phyloP scores from a whole-genome alignment of 768 basidiomycete genomes.

The Termitomyces sp. region DNA sequence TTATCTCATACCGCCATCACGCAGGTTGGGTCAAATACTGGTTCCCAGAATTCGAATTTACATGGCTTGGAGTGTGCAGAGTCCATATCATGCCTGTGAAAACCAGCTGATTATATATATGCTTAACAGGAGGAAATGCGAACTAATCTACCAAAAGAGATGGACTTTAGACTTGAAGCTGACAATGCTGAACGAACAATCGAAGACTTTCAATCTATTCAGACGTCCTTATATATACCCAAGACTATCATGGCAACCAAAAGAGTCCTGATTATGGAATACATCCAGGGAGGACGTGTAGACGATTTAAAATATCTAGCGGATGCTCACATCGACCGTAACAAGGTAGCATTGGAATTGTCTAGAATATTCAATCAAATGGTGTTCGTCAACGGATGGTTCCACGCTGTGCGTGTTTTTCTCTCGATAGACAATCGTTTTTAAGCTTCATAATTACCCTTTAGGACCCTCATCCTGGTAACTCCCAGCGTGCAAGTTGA shows the following conservation, averaged over 20 bases:
- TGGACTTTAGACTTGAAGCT: conserved; percentile 93
- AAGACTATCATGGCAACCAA: conserved; percentile 75
- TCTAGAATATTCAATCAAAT: conserved; percentile 88
- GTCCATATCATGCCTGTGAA: not conserved
- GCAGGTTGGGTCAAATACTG: conserved; percentile 81
- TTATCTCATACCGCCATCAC: conserved; percentile 2
- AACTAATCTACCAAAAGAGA: conserved; percentile 84
- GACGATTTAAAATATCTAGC: conserved; percentile 86
- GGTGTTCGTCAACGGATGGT: conserved; percentile 95
- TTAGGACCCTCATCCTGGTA: conserved; percentile 86
- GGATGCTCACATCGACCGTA: conserved; percentile 80
- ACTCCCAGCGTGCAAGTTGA: not conserved
- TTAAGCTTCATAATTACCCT: conserved; percentile 1
- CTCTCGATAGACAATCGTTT: not conserved
- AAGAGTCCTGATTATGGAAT: conserved; percentile 93
- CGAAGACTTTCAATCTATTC: conserved; percentile 63
- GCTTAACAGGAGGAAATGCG: conserved; percentile 86
- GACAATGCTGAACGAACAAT: conserved; percentile 69
- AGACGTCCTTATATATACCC: conserved; percentile 85
- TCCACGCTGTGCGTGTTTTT: conserved; percentile 58
- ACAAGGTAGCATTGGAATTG: conserved; percentile 88
- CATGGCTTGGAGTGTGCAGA: conserved; percentile 69
- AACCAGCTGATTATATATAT: conserved; percentile 24
- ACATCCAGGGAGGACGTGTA: conserved; percentile 80
- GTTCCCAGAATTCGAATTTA: conserved; percentile 96